Evolutionary conservation across 2,329 filamentous ascomycete genomes (phyloP), one percentile per base, ranked within the genome.

Genomic region (Periconia digitata): DNA sequence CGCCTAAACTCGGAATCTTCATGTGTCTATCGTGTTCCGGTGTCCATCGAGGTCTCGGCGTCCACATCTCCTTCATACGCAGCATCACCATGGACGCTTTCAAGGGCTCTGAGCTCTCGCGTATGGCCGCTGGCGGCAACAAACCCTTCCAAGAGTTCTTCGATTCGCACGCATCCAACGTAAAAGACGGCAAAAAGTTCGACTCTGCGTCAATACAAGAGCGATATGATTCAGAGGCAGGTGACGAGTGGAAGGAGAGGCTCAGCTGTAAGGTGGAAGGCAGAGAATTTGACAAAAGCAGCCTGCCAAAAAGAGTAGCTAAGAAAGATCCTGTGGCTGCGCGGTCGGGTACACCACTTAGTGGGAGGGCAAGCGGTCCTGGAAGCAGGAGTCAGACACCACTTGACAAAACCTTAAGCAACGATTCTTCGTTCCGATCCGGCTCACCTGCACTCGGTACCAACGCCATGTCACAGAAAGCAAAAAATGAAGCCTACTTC

Each of bases 1-100:
- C 91, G 32, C 94, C 94, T 56, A 99, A 99, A 75, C 95, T 99
- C 70, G 92, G 92, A 68, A 90, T 96, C 72, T 99, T 99, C 78
- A 96, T 99, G 80, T 99, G 94, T 75, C 85, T 99, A 44, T 90
- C 87, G 55, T 99, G 94, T 78, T 92, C 92, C 27, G 94, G 94
- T 61, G 89, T 94, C 44, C 94, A 99, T 76, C 88, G 94, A 55
- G 91, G 91, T 3, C 84, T 99, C 23, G 94, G 94, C 53, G 94
- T 99, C 29, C 94, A 99, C 78, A 96, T 99, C 72, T 96, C 91
- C 70, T 99, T 99, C 76, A 92, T 99, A 56, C 88, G 94, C 51
- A 94, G 89, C 65, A 94, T 97, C 67, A 96, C 90, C 53, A 99
- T 99, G 94, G 94, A 99, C 76, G 91, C 91, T 48, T 97, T 99